Conservation (phyloP, 495 filamentous ascomycete genomes). For the Talaromyces ruber region DNA sequence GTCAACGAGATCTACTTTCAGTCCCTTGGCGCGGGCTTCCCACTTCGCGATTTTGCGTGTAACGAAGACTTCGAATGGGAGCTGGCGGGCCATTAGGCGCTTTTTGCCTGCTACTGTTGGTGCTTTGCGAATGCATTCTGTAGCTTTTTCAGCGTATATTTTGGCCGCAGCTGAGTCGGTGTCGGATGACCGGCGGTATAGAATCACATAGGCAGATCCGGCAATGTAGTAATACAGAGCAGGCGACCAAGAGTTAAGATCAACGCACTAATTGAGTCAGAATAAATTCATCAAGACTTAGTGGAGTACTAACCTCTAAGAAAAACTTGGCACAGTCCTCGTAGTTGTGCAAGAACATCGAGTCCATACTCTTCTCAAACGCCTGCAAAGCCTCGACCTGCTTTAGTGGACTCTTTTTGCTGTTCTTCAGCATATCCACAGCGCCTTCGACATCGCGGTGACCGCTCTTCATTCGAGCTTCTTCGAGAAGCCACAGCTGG, state of each 20-base stretch:
- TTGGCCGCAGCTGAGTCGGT: slow-evolving; percentile 41
- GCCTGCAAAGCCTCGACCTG: slow-evolving; percentile 72
- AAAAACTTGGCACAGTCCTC: slow-evolving; percentile 64
- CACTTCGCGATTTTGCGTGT: slow-evolving; percentile 81
- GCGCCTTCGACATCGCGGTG: slow-evolving; percentile 61
- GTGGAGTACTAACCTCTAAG: slow-evolving; percentile 37
- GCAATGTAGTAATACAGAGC: slow-evolving; percentile 87
- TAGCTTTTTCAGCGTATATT: slow-evolving; percentile 54
- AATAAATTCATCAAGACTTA: slow-evolving; percentile 1
- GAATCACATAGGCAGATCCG: slow-evolving; percentile 64
- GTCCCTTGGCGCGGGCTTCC: slow-evolving; percentile 67
- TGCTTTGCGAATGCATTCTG: slow-evolving; percentile 60
- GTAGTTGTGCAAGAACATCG: slow-evolving; percentile 72
- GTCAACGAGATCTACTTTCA: slow-evolving; percentile 64
- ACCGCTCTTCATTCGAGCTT: slow-evolving; percentile 69
- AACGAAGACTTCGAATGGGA: slow-evolving; percentile 89
- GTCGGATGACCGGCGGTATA: slow-evolving; percentile 54
- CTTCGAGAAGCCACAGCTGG: slow-evolving; percentile 82
- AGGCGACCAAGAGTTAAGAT: slow-evolving; percentile 86
- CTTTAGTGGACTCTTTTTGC: slow-evolving; percentile 64
- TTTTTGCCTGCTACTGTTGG: slow-evolving; percentile 76
- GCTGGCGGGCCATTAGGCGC: slow-evolving; percentile 75
- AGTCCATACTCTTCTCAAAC: slow-evolving; percentile 76
- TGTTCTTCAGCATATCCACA: slow-evolving; percentile 49
- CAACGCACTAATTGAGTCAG: slow-evolving; percentile 45